Evolutionary conservation across 306 rosid species (phyloP), one percentile per base, ranked within the genome.

Genomic region (Pueraria montana): DNA sequence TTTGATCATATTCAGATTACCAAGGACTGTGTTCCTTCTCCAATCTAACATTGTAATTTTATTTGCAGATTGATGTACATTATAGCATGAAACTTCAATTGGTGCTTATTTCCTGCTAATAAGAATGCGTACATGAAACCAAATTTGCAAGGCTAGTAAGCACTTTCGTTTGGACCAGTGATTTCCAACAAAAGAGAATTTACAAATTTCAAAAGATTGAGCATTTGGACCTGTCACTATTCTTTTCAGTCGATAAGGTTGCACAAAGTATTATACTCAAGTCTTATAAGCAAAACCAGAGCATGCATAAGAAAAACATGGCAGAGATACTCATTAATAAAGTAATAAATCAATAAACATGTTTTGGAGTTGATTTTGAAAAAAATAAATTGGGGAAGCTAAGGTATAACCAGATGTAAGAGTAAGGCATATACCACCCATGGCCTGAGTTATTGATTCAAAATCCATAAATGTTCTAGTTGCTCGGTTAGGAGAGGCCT

Each of bases 381-480:
- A 42, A 42, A 17, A 30, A 30, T 2, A 30, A 18, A 55, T 58
- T 40, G 64, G 2, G 16, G 2, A 58, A 23, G 32, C 65, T 58
- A 58, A 23, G 32, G 65, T 23, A 58, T 23, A 20, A 55, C 5
- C 27, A 55, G 2, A 55, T 52, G 26, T 55, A 21, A 56, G 30
- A 10, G 32, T 56, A 56, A 11, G 4, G 17, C 1, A 20, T 10
- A 59, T 27, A 62, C 68, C 68, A 62, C 14, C 40, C 68, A 62
- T 62, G 68, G 40, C 68, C 68, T 62, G 40, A 62, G 68, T 62
- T 1, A 62, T 61, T 61, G 66, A 61, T 27, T 27, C 68, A 62
- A 62, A 62, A 62, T 62, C 68, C 68, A 27, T 62, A 62, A 62
- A 62, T 26, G 68, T 62, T 11, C 68, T 62, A 26, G 40, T 62